Evolutionary conservation across 768 basidiomycete species (phyloP).

Genomic region (Rossbeevera mucosa): DNA sequence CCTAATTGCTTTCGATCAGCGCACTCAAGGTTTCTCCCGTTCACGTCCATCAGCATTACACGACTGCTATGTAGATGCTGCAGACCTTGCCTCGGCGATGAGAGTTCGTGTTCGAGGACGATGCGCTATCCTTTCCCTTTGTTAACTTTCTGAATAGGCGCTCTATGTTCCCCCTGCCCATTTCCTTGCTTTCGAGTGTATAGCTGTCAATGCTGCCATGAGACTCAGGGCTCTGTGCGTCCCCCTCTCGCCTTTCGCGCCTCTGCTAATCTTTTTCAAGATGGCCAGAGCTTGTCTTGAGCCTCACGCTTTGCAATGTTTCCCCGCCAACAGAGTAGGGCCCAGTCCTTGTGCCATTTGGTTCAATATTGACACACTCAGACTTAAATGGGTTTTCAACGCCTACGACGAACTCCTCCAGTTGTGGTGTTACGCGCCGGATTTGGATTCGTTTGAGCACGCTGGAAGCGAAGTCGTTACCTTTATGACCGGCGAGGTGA

Average conservation of each 20-base stretch:
- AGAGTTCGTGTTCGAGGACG: slow-evolving; percentile 40
- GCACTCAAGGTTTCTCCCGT: slow-evolving; percentile 55
- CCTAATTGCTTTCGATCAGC: slow-evolving; percentile 71
- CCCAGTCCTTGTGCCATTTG: neutral
- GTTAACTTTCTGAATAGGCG: slow-evolving; percentile 33
- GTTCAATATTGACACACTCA: slow-evolving; percentile 23
- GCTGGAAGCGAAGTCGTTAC: slow-evolving; percentile 55
- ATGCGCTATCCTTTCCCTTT: neutral
- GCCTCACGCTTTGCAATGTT: slow-evolving; percentile 64
- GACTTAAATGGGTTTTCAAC: slow-evolving; percentile 54
- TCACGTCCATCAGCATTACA: slow-evolving; percentile 51
- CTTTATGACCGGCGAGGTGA: slow-evolving; percentile 54
- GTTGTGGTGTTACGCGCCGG: slow-evolving; percentile 60
- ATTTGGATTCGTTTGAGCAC: slow-evolving; percentile 64
- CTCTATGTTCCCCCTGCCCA: slow-evolving; percentile 66
- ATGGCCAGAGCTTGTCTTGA: slow-evolving; percentile 68
- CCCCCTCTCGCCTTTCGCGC: neutral
- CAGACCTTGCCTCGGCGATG: slow-evolving; percentile 65
- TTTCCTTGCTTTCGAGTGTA: slow-evolving; percentile 62
- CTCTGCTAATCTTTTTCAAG: slow-evolving; percentile 33
- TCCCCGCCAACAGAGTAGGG: slow-evolving; percentile 65
- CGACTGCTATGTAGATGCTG: slow-evolving; percentile 77
- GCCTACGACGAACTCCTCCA: slow-evolving; percentile 62
- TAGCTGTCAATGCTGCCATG: slow-evolving; percentile 53
- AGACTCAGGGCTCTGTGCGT: slow-evolving; percentile 65